Conservation (phyloP, 495 filamentous ascomycete species). For the Oleoguttula mirabilis region DNA sequence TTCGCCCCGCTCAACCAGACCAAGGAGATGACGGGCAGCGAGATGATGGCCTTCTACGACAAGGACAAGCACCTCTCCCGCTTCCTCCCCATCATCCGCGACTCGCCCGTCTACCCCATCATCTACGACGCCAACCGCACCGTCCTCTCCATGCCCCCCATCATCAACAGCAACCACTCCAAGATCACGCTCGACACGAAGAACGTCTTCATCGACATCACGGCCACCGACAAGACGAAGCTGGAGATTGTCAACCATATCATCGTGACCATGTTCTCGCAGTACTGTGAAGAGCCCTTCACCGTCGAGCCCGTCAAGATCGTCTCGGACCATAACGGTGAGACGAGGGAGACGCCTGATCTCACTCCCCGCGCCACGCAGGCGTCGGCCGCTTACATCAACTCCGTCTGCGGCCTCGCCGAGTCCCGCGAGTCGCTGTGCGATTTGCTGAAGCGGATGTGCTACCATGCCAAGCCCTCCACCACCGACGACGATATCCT, state of each 20-base stretch:
- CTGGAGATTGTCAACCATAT: constrained; percentile 90
- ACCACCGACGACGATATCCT: constrained; percentile 41
- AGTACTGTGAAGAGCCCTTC: constrained; percentile 79
- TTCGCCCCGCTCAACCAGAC: constrained; percentile 87
- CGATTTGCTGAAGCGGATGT: constrained; percentile 74
- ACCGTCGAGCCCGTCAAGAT: constrained; percentile 89
- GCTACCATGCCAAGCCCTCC: constrained; percentile 63
- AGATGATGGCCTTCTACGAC: constrained; percentile 94
- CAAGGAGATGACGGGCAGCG: constrained; percentile 69
- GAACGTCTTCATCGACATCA: constrained; percentile 95
- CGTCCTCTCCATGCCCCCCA: constrained; percentile 88
- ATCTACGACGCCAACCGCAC: constrained; percentile 80
- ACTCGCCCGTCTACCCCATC: constrained; percentile 91
- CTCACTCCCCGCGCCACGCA: constrained; percentile 60
- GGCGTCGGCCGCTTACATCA: constrained; percentile 84
- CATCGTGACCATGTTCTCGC: constrained; percentile 92
- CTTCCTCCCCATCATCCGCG: constrained; percentile 84
- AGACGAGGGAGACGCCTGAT: constrained; percentile 68
- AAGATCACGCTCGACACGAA: constrained; percentile 84
- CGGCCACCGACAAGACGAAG: constrained; percentile 93
- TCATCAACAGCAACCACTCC: constrained; percentile 94
- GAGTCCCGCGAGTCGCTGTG: constrained; percentile 61
- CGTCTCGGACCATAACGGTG: constrained; percentile 76
- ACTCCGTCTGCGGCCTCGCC: constrained; percentile 73
- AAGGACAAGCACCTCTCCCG: constrained; percentile 71